Conservation (phyloP, 164 flowering plant species). For the Nymphaea colorata region DNA sequence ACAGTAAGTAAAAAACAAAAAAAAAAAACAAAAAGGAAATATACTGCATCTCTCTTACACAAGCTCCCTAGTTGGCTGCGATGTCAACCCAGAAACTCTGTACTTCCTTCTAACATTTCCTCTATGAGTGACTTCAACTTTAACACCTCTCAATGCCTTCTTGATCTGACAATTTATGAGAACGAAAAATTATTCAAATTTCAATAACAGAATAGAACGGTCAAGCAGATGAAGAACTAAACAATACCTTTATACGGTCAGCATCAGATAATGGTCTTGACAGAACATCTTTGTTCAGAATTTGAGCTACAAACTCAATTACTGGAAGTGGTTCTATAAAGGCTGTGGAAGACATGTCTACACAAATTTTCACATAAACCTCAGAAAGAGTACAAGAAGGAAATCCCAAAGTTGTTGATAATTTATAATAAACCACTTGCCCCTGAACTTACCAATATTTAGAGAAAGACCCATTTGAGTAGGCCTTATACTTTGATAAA, state of each 20-base stretch:
- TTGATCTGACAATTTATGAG: conserved; percentile 33
- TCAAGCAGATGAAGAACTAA: neutral
- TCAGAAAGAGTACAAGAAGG: neutral
- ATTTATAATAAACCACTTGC: neutral
- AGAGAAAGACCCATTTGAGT: conserved; percentile 94
- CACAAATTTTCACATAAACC: neutral
- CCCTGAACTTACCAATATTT: conserved; percentile 51
- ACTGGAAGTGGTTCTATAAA: conserved; percentile 79
- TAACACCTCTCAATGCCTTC: conserved; percentile 66
- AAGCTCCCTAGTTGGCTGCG: conserved; percentile 76
- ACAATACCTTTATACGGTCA: conserved; percentile 55
- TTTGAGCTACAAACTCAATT: conserved; percentile 65
- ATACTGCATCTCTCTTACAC: conserved; percentile 26
- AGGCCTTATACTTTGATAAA: conserved; percentile 93
- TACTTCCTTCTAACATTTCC: conserved; percentile 64
- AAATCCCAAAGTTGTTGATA: neutral
- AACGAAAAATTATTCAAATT: neutral
- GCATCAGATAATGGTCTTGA: conserved; percentile 60
- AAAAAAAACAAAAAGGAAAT: neutral
- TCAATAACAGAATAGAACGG: neutral
- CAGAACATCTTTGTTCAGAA: conserved; percentile 46
- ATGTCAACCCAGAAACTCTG: conserved; percentile 70
- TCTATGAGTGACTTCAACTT: conserved; percentile 81
- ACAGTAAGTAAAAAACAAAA: neutral
- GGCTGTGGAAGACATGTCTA: conserved; percentile 74